phyloP scores from a whole-genome alignment of 129 eudicot genomes.

The Flaveria brownii region DNA sequence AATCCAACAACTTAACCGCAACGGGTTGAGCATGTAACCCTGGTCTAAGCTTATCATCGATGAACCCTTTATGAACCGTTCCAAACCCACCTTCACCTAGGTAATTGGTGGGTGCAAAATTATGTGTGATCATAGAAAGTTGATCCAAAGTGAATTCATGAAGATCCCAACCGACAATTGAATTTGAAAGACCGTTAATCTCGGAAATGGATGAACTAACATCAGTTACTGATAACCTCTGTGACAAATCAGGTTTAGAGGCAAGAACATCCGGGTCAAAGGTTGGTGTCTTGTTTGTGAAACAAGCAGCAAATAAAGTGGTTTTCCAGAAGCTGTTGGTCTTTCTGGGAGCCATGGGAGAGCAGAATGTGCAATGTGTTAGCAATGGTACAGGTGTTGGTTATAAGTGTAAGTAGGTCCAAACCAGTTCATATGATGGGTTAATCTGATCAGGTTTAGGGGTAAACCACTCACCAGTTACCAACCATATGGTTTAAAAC shows the following conservation, averaged over 20 bases:
- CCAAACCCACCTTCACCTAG: constrained; percentile 95
- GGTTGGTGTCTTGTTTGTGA: constrained; percentile 30
- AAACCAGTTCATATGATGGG: too few relatives aligned
- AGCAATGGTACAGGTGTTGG: background rate
- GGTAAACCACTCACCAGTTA: too few relatives aligned
- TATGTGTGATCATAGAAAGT: constrained; percentile 55
- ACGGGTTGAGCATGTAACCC: constrained; percentile 76
- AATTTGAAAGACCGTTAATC: constrained; percentile 48
- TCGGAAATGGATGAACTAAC: constrained; percentile 41
- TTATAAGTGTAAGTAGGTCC: too few relatives aligned
- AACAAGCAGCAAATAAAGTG: constrained; percentile 42
- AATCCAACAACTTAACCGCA: constrained; percentile 77
- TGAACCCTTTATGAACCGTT: constrained; percentile 79
- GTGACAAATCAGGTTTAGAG: constrained; percentile 40
- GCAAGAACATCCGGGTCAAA: constrained; percentile 24
- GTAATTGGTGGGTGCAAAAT: constrained; percentile 63
- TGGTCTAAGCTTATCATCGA: constrained; percentile 61
- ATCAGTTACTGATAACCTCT: constrained; percentile 62
- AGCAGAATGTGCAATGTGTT: background rate
- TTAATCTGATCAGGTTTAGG: too few relatives aligned
- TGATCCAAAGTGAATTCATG: constrained; percentile 63
- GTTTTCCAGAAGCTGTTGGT: constrained; percentile 38
- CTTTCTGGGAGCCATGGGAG: constrained; percentile 34
- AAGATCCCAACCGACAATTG: constrained; percentile 57
- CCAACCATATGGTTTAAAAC: constrained; percentile 21